A percentile compares a stretch with the other conserved stretches of the same genome.
Conservation (phyloP, 1,284 basidiomycete species). For the Marasmius fiardii region DNA sequence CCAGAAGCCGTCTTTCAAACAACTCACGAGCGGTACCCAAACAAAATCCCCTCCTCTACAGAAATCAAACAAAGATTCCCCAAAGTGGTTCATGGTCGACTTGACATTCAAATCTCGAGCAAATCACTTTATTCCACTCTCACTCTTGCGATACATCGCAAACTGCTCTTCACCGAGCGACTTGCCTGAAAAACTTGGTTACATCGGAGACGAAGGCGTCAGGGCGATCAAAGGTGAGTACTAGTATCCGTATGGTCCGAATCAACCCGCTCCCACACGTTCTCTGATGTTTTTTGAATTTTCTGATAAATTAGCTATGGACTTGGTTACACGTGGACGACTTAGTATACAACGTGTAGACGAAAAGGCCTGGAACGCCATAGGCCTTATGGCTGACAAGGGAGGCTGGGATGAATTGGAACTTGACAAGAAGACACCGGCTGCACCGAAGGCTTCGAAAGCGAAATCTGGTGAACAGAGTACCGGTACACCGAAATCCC, state of each 20-base stretch:
- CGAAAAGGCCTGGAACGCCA: slow-evolving; percentile 65
- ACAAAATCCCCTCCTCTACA: slow-evolving; percentile 22
- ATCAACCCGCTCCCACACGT: not conserved
- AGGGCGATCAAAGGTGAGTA: slow-evolving; percentile 59
- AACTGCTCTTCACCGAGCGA: slow-evolving; percentile 25
- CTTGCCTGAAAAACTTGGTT: slow-evolving; percentile 54
- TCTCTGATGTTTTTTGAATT: slow-evolving; percentile 2
- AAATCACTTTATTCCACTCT: slow-evolving; percentile 75
- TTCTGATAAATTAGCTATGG: slow-evolving; percentile 56
- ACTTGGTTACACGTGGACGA: slow-evolving; percentile 79
- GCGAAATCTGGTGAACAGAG: slow-evolving; percentile 16
- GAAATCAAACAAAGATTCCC: slow-evolving; percentile 75
- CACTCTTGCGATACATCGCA: slow-evolving; percentile 70
- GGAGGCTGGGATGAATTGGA: slow-evolving; percentile 66
- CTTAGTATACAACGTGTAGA: slow-evolving; percentile 86
- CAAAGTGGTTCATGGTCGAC: slow-evolving; percentile 95
- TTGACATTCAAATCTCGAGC: slow-evolving; percentile 70
- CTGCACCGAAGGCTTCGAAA: slow-evolving; percentile 5
- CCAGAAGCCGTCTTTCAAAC: too few species aligned
- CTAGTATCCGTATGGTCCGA: not conserved
- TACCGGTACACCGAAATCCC: slow-evolving; percentile 5
- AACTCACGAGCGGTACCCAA: not conserved
- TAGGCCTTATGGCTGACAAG: slow-evolving; percentile 62
- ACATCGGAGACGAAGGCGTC: slow-evolving; percentile 59
- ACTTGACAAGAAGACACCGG: slow-evolving; percentile 8